Percentiles rank a stretch among this genome's conserved stretches.
Conservation (phyloP, 2,329 filamentous ascomycete species). For the Cercospora sp. region DNA sequence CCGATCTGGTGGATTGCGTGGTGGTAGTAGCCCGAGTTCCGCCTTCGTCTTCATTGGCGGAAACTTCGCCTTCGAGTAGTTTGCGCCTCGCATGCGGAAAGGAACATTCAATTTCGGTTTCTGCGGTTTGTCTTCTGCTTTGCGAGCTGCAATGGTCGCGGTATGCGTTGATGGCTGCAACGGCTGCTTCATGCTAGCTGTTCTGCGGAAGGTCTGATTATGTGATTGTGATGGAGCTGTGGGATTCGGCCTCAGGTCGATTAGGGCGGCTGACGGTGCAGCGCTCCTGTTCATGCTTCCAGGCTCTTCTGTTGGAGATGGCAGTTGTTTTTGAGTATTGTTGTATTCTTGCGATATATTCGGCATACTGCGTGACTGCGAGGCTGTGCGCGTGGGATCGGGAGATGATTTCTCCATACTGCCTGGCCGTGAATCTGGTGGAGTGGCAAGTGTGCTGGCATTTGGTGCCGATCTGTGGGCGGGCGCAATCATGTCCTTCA, state of each 20-base stretch:
- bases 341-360: not conserved
- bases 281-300: not conserved
- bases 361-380: constrained; percentile 3
- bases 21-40: not conserved
- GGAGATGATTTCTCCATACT: constrained; percentile 9
- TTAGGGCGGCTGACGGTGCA: not conserved
- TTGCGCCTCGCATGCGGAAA: not conserved
- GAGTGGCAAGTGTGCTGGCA: constrained; percentile 14
- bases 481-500: not conserved
- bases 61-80: not conserved
- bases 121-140: not conserved
- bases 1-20: not conserved
- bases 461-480: not conserved
- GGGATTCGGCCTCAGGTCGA: not conserved
- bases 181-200: not conserved
- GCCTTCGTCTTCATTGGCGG: not conserved
- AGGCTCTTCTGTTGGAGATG: not conserved
- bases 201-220: not conserved
- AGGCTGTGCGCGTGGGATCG: not conserved
- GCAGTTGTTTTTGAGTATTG: not conserved
- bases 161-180: not conserved
- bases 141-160: not conserved
- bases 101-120: not conserved
- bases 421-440: constrained; percentile 23
- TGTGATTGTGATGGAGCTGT: not conserved